phyloP scores from a whole-genome alignment of 768 basidiomycete genomes.

The Boletus subparvulus region DNA sequence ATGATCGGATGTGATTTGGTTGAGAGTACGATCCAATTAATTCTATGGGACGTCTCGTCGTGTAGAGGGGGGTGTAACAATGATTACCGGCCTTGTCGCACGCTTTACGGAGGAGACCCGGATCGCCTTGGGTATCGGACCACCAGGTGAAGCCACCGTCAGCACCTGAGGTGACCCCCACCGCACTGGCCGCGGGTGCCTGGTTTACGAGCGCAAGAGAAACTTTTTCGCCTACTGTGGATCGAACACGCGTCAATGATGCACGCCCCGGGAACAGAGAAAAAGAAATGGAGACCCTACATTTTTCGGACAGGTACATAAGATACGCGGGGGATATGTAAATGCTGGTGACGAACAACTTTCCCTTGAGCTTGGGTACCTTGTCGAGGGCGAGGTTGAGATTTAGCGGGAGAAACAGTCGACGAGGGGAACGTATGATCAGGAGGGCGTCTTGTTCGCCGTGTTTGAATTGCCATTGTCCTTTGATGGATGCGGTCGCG shows the following conservation, averaged over 20 bases:
- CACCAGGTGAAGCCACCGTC: constrained; percentile 19
- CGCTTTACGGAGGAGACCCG: constrained; percentile 24
- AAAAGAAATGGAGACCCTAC: neutral
- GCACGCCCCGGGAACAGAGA: neutral
- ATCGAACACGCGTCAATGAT: neutral
- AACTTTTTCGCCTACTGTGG: constrained; percentile 23
- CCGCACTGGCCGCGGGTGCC: constrained; percentile 8
- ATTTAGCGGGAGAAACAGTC: constrained; percentile 16
- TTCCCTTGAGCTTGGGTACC: constrained; percentile 27
- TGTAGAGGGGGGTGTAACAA: constrained; percentile 29
- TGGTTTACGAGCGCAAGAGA: constrained; percentile 22
- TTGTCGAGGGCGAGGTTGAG: constrained; percentile 22
- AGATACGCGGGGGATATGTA: constrained; percentile 34
- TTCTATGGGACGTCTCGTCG: constrained; percentile 16
- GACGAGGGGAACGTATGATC: constrained; percentile 33
- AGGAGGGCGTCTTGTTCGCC: constrained; percentile 36
- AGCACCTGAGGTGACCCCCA: constrained; percentile 15
- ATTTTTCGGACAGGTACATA: constrained; percentile 34
- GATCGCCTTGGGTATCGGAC: constrained; percentile 17
- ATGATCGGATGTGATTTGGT: neutral
- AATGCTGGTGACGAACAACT: constrained; percentile 33
- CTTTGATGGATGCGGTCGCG: constrained; percentile 33
- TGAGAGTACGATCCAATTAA: constrained; percentile 11
- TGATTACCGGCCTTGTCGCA: constrained; percentile 22
- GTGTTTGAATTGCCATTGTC: constrained; percentile 34